A percentile compares a stretch with the other conserved stretches of the same genome.
Evolutionary conservation across 805 yeast species (phyloP).

Genomic region (Metschnikowia henanensis): DNA sequence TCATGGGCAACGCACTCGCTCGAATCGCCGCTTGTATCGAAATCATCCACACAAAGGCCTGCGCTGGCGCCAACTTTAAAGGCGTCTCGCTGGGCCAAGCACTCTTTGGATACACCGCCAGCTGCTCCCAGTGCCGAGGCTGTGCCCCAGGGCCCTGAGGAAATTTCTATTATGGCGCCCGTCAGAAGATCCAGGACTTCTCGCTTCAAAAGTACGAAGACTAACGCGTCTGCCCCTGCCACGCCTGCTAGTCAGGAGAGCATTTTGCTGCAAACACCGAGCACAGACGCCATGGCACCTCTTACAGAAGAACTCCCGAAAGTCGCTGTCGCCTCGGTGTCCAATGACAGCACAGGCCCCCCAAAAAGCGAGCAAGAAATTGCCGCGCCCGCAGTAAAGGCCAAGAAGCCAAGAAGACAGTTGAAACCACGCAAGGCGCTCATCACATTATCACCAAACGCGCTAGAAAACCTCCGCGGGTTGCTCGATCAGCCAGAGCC

Average conservation of each 20-base stretch:
- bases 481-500: conserved; percentile 83
- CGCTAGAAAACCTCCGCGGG: conserved; percentile 66
- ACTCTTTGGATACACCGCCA: conserved; percentile 16
- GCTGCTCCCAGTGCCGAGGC: not conserved
- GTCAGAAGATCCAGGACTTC: conserved; percentile 36
- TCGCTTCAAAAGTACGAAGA: conserved; percentile 18
- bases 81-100: conserved; percentile 33
- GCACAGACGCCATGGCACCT: not conserved
- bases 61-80: conserved; percentile 2
- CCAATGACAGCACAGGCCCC: not conserved
- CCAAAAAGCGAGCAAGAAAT: conserved; percentile 1
- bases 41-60: not conserved
- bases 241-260: not conserved
- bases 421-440: conserved; percentile 89
- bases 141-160: not conserved
- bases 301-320: conserved; percentile 10
- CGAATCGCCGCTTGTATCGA: conserved; percentile 4
- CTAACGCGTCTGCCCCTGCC: not conserved
- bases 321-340: conserved; percentile 3
- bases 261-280: no score
- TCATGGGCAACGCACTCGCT: conserved; percentile 14
- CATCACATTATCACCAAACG: conserved; percentile 75
- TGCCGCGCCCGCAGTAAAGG: conserved; percentile 5
- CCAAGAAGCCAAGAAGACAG: conserved; percentile 49
- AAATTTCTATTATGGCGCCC: conserved; percentile 8